Conservation (phyloP, 345 rosid genomes). For the Salix purpurea region DNA sequence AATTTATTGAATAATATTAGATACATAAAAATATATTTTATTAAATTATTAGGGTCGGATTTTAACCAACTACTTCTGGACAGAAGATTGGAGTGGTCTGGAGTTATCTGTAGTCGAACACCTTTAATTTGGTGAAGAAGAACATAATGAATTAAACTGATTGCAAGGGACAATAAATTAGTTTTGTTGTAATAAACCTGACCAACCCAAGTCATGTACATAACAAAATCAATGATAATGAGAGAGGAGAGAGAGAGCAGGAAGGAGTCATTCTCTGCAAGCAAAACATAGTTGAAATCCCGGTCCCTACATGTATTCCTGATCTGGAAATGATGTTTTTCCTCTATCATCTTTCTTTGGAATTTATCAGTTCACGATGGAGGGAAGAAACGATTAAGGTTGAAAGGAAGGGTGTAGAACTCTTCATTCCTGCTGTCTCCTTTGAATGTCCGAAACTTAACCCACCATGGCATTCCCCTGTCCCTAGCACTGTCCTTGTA, state of each 20-base stretch:
- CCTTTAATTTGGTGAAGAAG: not conserved
- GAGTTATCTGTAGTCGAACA: too few species aligned
- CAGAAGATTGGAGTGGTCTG: too few species aligned
- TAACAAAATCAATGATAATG: not conserved
- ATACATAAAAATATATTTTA: too few species aligned
- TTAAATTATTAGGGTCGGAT: too few species aligned
- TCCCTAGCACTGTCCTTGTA: constrained; percentile 81
- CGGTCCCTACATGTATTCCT: not conserved
- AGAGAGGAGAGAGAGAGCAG: not conserved
- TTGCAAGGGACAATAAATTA: not conserved
- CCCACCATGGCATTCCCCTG: constrained; percentile 99
- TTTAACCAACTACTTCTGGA: too few species aligned
- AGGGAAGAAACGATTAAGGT: constrained; percentile 92
- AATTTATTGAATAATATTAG: too few species aligned
- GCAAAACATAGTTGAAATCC: not conserved
- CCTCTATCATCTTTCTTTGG: constrained; percentile 13
- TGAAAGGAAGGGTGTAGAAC: constrained; percentile 94
- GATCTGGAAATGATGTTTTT: constrained; percentile 31
- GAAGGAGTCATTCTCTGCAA: constrained; percentile 10
- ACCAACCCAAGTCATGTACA: not conserved
- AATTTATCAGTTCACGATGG: constrained; percentile 46
- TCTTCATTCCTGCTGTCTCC: constrained; percentile 88
- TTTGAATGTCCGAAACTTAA: constrained; percentile 73
- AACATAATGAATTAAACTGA: not conserved
- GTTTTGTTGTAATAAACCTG: constrained; percentile 5